Base-by-base conservation (phyloP, 371 early-diverging fungal genomes). In the Sporodiniella umbellata region DNA sequence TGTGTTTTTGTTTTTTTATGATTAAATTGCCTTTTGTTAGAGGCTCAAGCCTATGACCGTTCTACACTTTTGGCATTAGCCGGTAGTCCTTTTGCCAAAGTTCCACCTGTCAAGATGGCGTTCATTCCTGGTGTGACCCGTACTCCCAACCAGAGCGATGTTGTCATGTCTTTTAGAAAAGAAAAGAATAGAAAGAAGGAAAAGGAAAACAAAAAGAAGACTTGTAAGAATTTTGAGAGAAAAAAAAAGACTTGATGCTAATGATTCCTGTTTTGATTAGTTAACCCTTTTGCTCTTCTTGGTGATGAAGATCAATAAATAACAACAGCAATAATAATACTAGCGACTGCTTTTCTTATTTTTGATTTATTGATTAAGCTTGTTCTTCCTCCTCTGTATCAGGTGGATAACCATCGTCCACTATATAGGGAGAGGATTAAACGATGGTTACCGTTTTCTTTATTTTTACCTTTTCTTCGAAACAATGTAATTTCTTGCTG, bases 401-500 rank as follows among this genome's bases (percentile, higher is more conserved):
- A 26, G 56, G 42, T 48, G 61, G 53, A 35, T 61, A 61, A 5
- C 56, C 61, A 42, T 61, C 61, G 42, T 61, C 61, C 39, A 56
- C 61, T 61, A 61, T 11, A 23, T 17, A 28, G 21, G 23, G 8
- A 17, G 8, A 48, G 2, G 10, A 23, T 35, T 25, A 11, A 19
- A 14, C 38, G 21, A 24, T 19, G n/a, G 15, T 33, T 4, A 30
- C 33, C 3, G 11, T 28, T 28, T 42, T 2, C 25, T 8, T 4
- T 8, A 17, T 14, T n/a, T 12, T 25, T 43, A 28, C 44, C 58
- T 48, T 68, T 77, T 51, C 84, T 70, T 65, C 93, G 79, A 68
- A 78, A 92, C 55, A 93, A 81, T 22, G 93, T 92, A 31, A 93
- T 92, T 55, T 97, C 99, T 77, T 97, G 96, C 70, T 97, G 96